Evolutionary conservation across 1,284 basidiomycete genomes (phyloP), one percentile per base, ranked within the genome.

Genomic region (Leccinum pseudoinsigne): DNA sequence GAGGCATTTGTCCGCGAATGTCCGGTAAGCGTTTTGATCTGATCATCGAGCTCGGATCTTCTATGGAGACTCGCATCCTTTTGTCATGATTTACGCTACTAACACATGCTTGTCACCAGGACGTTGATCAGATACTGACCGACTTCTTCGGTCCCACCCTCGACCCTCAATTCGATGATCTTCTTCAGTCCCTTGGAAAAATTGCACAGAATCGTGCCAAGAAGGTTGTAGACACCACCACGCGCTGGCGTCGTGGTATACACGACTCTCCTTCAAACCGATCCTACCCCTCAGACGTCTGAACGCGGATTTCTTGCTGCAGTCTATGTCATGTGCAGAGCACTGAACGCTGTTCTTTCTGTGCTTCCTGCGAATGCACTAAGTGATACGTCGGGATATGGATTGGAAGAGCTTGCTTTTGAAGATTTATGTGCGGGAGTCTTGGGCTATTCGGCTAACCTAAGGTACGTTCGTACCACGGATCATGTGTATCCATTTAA

Each of bases 261-360:
- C 84, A 83, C 50, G 91, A 92, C 64, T 84, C 81, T 18, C 85
- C 90, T 23, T 77, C 81, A 11, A 64, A 60, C 38, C 81, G 82
- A 60, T 80, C 82, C 3, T 76, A 81, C 3, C 73, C 77, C 7
- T 50, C 81, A 81, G 36, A 72, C 74, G 26, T 69, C 79, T 40
- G 91, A 92, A 71, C 86, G 93, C n/a, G 90, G 93, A 77, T 84
- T 86, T 57, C 82, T 95, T 3, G 89, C 92, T 4, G 88, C 92
- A 1, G 90, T 92, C 45, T 96, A 95, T 74, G 87, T 97, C 69
- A 90, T 94, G 84, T 95, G 93, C 72, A 86, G 94, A 57, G 89
- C 92, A 0, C 81, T 97, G 31, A 87, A 94, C 31, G 87, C 86
- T 2, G 85, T 96, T 14, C 84, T 96, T 55, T 85, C 89, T 58